Evolutionary conservation across 2,329 filamentous ascomycete genomes (phyloP).

Genomic region (Talaromyces sp.): DNA sequence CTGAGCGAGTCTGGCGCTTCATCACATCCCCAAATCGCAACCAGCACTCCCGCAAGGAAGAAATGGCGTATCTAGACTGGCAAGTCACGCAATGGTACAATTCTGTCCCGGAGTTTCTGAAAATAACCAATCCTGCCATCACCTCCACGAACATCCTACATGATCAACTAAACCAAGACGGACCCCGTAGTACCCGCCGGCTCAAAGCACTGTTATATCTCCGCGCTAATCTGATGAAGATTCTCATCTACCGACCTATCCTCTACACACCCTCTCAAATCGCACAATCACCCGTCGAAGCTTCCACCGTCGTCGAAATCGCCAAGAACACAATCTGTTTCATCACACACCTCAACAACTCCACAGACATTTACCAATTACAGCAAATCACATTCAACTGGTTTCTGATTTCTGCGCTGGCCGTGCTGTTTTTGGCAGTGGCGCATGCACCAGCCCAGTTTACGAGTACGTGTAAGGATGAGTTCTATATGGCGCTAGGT

Average conservation of each 20-base stretch:
- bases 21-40: conserved; percentile 68
- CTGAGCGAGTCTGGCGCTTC: conserved; percentile 79
- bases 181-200: conserved; percentile 62
- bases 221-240: conserved; percentile 84
- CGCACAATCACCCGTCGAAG: conserved; percentile 67
- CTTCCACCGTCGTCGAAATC: conserved; percentile 63
- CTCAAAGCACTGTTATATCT: conserved; percentile 80
- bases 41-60: conserved; percentile 64
- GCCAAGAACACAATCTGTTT: conserved; percentile 63
- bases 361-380: conserved; percentile 59
- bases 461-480: conserved; percentile 55
- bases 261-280: conserved; percentile 80
- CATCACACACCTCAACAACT: conserved; percentile 58
- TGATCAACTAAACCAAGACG: conserved; percentile 23
- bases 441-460: conserved; percentile 61
- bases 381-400: conserved; percentile 65
- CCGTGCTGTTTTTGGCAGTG: conserved; percentile 61
- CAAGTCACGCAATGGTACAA: conserved; percentile 83
- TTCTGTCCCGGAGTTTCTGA: conserved; percentile 60
- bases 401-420: conserved; percentile 61
- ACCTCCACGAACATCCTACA: background rate
- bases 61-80: conserved; percentile 75
- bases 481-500: conserved; percentile 64
- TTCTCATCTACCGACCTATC: conserved; percentile 81
- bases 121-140: conserved; percentile 48